Base-by-base conservation (phyloP, 176 grass and related monocot species). In the Calamus simplicifolius region DNA sequence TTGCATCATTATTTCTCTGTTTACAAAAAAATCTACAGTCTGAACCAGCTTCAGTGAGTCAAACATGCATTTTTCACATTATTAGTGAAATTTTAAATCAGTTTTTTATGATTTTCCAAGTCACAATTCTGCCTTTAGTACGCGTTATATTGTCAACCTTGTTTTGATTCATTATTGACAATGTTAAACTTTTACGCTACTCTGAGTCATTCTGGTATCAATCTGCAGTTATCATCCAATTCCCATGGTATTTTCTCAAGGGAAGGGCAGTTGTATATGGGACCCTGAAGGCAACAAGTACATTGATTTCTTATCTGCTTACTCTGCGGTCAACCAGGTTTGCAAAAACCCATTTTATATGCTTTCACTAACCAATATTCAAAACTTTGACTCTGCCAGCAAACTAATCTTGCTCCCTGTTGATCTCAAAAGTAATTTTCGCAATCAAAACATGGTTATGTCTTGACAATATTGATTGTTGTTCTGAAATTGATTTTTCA, bases 251-350 rank as follows among this genome's bases (percentile, higher is more conserved):
- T 97, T 97, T 72, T 80, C 92, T 67, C 77, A 91, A 73, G 87
- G 83, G 29, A 81, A 85, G 76, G 92, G 86, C 30, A 64, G 77
- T 48, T 80, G 80, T 21, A 80, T 96, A 67, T 68, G 89, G 72
- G 92, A 96, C 27, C 92, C 92, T 19, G 92, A 96, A 87, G 92
- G 92, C 61, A 96, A 95, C 28, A 96, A 85, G 65, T 96, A 96
- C 75, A 85, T 90, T 6, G 84, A 97, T 73, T 97, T 91, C 49
- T 77, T 97, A 56, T 97, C 93, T 67, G 93, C 93, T 70, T 88
- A 97, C 50, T 96, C 92, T 77, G 92, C 86, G 69, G 86, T 97
- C 25, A 91, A 97, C 78, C 93, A 97, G 93, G 87, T 88, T 48
- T 18, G 10, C 0, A 17, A 48, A 7, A 59, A 31, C 29, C 27